Evolutionary conservation across 2,329 filamentous ascomycete genomes (phyloP), one percentile per base, ranked within the genome.

Genomic region (Xylariaceae sp.): DNA sequence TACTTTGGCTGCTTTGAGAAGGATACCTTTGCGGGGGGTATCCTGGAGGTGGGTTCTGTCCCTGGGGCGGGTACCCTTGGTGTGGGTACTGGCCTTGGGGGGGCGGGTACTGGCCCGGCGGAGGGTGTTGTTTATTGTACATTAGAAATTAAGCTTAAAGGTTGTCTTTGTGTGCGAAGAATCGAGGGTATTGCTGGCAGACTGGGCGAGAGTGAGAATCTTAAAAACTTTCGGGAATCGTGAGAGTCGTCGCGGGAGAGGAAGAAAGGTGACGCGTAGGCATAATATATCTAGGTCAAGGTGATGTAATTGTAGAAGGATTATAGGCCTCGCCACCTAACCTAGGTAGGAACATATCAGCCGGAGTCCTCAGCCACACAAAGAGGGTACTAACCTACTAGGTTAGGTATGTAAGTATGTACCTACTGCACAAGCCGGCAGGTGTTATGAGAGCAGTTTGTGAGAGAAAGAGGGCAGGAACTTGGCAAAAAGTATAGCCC

Each of bases 61-160:
- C 62, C n/a, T 63, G 63, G 27, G 64, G 58, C 43, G 63, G 19
- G 19, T 19, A 19, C 19, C 19, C 19, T 19, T 19, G 19, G 19
- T 19, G 61, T 47, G 65, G 62, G 46, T 68, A 65, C 49, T 68
- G 67, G 26, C 64, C 61, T 9, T 56, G 61, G 2, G 63, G 68
- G 26, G 67, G 66, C 8, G 35, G 35, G 47, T 58, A 53, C 41
- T 58, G 53, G 39, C 56, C 63, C 32, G 58, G 57, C 1, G 65
- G 70, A 39, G 69, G 67, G 42, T 60, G 59, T 44, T 61, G 50
- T 34, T 52, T 54, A 31, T 61, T 57, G 37, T 57, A 61, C 59
- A 61, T 61, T 37, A 53, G 49, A 31, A 41, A 29, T 48, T 40
- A 47, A 11, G 34, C 11, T 4, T 40, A 11, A 26, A 6, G 19